These are phyloP conservation scores for Tulasnella calospora DNA, from an alignment of 768 basidiomycete species.

Conservation along the genomic window DNA sequence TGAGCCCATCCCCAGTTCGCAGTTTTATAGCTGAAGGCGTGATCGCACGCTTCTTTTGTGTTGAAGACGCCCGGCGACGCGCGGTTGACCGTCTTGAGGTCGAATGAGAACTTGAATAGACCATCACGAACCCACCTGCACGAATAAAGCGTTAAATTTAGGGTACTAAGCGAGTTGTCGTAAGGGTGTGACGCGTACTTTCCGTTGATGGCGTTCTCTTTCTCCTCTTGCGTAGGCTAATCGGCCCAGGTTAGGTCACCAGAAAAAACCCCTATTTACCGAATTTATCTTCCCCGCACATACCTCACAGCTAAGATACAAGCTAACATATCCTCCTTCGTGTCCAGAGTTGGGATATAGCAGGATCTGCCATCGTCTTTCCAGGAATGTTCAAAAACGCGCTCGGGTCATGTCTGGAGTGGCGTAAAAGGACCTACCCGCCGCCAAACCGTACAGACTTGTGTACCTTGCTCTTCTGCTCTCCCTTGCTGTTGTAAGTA, in stretches of 20 bases:
- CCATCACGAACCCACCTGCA: constrained; percentile 81
- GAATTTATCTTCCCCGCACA: constrained; percentile 31
- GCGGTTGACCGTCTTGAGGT: constrained; percentile 57
- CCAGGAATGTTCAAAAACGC: constrained; percentile 25
- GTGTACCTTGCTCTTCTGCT: constrained; percentile 62
- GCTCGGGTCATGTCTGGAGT: background rate
- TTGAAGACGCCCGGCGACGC: constrained; percentile 31
- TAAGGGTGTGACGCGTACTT: constrained; percentile 40
- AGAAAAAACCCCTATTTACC: constrained; percentile 7
- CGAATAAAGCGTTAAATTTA: background rate
- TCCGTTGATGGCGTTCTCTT: constrained; percentile 57
- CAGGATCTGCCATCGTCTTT: constrained; percentile 51
- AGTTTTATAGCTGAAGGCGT: constrained; percentile 68
- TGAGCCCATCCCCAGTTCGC: constrained; percentile 88
- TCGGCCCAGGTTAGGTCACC: constrained; percentile 8
- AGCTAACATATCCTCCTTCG: constrained; percentile 55
- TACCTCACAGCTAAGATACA: constrained; percentile 81
- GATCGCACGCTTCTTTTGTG: constrained; percentile 74
- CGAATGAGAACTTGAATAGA: constrained; percentile 79
- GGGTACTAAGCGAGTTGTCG: background rate
- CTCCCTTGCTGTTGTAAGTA: constrained; percentile 51
- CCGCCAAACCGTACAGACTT: constrained; percentile 49
- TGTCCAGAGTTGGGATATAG: constrained; percentile 81
- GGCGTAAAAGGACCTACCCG: constrained; percentile 44
- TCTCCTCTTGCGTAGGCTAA: constrained; percentile 74